Evolutionary conservation across 805 yeast genomes (phyloP).

Genomic region (Candida sonorensis): DNA sequence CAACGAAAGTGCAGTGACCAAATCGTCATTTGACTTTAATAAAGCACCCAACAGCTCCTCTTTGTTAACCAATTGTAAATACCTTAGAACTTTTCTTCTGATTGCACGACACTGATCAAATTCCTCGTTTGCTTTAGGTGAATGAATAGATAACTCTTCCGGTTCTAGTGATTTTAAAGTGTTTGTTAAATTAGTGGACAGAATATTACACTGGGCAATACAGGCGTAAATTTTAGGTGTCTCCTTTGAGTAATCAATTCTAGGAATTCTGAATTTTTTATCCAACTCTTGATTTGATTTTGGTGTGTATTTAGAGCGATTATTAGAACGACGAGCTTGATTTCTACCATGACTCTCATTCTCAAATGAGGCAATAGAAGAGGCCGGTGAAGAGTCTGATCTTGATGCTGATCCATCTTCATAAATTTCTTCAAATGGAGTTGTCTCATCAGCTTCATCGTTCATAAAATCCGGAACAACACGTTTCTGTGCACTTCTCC

Average conservation of each 20-base stretch:
- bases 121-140: slow-evolving; percentile 49
- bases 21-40: slow-evolving; percentile 84
- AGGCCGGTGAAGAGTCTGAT: slow-evolving; percentile 7
- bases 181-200: slow-evolving; percentile 65
- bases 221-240: slow-evolving; percentile 62
- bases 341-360: too few relatives aligned
- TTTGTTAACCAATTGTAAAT: slow-evolving; percentile 74
- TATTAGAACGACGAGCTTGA: slow-evolving; percentile 1
- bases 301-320: slow-evolving; percentile 3
- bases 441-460: slow-evolving; percentile 42
- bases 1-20: slow-evolving; percentile 63
- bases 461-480: slow-evolving; percentile 39
- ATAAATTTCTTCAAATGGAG: slow-evolving; percentile 28
- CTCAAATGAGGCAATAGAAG: slow-evolving; percentile 2
- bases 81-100: slow-evolving; percentile 72
- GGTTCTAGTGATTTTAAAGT: slow-evolving; percentile 37
- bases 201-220: slow-evolving; percentile 70
- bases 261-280: slow-evolving; percentile 54
- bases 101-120: slow-evolving; percentile 71
- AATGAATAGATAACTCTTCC: slow-evolving; percentile 56
- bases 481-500: slow-evolving; percentile 3
- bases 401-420: slow-evolving; percentile 10
- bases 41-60: slow-evolving; percentile 87
- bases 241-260: slow-evolving; percentile 61
- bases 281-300: slow-evolving; percentile 32